A percentile compares a stretch with the other conserved stretches of the same genome.
Evolutionary conservation across 345 rosid species (phyloP).

Genomic region (Cochlearia excelsa): DNA sequence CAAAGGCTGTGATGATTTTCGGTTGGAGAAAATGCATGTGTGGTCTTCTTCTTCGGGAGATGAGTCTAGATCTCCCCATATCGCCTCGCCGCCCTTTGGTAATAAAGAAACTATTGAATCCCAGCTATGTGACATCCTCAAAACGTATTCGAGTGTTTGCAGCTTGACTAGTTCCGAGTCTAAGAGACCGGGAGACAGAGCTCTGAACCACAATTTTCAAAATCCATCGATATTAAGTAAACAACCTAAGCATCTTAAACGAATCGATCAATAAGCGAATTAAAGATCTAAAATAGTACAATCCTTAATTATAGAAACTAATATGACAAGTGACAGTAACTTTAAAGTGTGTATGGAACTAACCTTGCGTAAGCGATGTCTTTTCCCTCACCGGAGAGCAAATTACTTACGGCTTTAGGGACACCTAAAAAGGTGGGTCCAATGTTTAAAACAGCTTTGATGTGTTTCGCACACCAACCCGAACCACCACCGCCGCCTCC

Average conservation of each 20-base stretch:
- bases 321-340: neutral
- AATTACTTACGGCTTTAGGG: conserved; percentile 58
- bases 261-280: no score
- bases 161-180: conserved; percentile 52
- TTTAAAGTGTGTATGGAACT: neutral
- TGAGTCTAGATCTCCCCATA: conserved; percentile 69
- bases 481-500: conserved; percentile 59
- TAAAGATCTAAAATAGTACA: neutral
- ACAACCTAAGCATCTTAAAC: no score
- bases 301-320: neutral
- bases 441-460: conserved; percentile 64
- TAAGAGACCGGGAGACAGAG: conserved; percentile 49
- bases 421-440: conserved; percentile 66
- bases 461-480: conserved; percentile 66
- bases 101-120: conserved; percentile 61
- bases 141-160: conserved; percentile 56
- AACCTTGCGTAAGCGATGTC: conserved; percentile 58
- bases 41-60: conserved; percentile 52
- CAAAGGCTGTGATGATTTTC: conserved; percentile 27
- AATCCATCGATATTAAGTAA: no score
- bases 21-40: conserved; percentile 40
- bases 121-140: conserved; percentile 70
- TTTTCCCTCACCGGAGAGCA: conserved; percentile 59
- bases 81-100: conserved; percentile 77
- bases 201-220: conserved; percentile 36